phyloP scores from a whole-genome alignment of 1,284 basidiomycete species.

The Anthracocystis walkeri region DNA sequence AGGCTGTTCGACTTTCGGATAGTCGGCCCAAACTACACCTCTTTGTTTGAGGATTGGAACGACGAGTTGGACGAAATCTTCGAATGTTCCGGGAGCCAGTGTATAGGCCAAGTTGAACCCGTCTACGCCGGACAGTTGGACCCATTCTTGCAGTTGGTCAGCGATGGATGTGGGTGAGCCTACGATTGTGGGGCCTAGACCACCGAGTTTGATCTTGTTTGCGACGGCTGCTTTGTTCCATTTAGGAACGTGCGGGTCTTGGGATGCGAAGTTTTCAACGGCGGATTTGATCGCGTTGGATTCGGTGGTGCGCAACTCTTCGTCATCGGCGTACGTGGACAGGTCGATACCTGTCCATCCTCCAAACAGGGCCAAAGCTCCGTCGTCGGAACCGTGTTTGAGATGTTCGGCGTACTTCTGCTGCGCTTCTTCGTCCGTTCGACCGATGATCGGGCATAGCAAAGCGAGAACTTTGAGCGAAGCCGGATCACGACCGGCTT shows the following conservation, averaged over 20 bases:
- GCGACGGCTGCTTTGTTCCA: constrained; percentile 64
- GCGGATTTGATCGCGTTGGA: constrained; percentile 65
- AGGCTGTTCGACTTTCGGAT: constrained; percentile 38
- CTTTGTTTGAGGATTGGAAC: constrained; percentile 61
- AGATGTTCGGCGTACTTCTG: constrained; percentile 63
- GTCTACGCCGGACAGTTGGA: constrained; percentile 58
- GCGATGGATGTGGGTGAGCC: constrained; percentile 49
- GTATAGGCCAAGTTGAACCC: constrained; percentile 65
- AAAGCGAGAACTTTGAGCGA: constrained; percentile 66
- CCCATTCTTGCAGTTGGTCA: constrained; percentile 59
- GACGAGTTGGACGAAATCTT: constrained; percentile 57
- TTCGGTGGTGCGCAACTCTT: constrained; percentile 58
- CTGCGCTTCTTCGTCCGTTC: constrained; percentile 66
- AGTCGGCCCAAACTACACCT: constrained; percentile 64
- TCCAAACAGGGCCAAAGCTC: constrained; percentile 68
- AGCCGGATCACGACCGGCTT: constrained; percentile 61
- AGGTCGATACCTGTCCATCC: constrained; percentile 68
- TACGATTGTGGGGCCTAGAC: constrained; percentile 62
- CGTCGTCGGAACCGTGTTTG: constrained; percentile 60
- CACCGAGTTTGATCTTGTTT: constrained; percentile 64
- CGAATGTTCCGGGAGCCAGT: constrained; percentile 59
- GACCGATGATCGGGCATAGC: constrained; percentile 61
- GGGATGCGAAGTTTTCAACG: constrained; percentile 60
- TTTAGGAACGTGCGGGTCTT: constrained; percentile 61
- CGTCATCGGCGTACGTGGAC: constrained; percentile 54